phyloP scores from a whole-genome alignment of 2,329 filamentous ascomycete genomes.

The Thielaviopsis cerberus region DNA sequence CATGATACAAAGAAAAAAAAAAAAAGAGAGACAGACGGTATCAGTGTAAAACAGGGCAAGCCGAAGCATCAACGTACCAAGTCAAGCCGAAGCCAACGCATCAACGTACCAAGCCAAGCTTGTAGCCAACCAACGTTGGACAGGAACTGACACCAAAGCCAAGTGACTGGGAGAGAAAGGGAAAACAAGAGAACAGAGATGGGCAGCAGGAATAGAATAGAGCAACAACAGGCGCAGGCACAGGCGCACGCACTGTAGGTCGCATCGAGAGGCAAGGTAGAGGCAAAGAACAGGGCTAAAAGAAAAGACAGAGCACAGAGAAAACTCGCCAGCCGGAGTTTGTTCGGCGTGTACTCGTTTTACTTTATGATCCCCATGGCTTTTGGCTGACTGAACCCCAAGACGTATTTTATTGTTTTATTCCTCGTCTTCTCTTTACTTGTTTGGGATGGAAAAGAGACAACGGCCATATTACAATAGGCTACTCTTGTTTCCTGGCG shows the following conservation, averaged over 20 bases:
- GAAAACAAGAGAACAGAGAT: background rate
- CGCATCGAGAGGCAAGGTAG: too few relatives aligned
- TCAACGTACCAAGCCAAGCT: background rate
- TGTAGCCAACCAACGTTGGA: background rate
- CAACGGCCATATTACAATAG: background rate
- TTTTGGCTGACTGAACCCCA: too few relatives aligned
- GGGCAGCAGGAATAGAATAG: too few relatives aligned
- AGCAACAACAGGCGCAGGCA: background rate
- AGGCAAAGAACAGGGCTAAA: too few relatives aligned
- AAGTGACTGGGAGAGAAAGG: too few relatives aligned
- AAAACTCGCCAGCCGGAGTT: background rate
- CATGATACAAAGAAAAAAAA: background rate
- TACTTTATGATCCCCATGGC: background rate
- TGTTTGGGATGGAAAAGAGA: background rate
- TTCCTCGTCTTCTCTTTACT: background rate
- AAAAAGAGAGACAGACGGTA: background rate
- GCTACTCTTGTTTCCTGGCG: too few relatives aligned
- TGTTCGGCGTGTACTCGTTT: background rate
- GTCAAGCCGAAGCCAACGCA: background rate
- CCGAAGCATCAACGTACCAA: too few relatives aligned
- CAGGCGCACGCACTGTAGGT: too few relatives aligned
- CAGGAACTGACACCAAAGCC: background rate
- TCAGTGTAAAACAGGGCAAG: background rate
- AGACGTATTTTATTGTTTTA: background rate
- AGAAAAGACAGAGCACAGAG: background rate